phyloP scores from a whole-genome alignment of 805 yeast species.

The Kodamaea sagamina region DNA sequence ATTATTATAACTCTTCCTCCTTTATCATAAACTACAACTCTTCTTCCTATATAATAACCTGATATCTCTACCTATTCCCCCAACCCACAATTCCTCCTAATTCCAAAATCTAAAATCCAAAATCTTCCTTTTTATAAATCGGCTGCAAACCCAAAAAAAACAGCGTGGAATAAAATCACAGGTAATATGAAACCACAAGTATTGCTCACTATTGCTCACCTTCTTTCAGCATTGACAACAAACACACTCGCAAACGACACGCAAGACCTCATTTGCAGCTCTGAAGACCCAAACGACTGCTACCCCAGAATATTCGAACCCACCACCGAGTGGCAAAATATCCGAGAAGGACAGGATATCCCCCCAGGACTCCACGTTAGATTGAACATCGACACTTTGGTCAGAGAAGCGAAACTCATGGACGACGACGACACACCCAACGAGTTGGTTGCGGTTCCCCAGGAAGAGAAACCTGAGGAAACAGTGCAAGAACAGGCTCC shows the following conservation, averaged over 20 bases:
- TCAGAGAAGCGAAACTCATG: conserved; percentile 66
- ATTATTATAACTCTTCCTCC: too few relatives aligned
- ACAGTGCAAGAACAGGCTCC: conserved; percentile 8
- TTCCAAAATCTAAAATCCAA: neutral
- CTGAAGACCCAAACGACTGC: conserved; percentile 50
- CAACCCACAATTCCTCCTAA: neutral
- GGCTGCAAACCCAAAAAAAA: conserved; percentile 8
- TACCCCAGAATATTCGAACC: conserved; percentile 69
- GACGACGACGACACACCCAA: conserved; percentile 27
- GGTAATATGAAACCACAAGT: conserved; percentile 5
- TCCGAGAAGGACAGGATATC: conserved; percentile 70
- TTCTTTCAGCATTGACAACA: neutral
- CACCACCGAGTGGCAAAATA: conserved; percentile 63
- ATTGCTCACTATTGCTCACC: conserved; percentile 9
- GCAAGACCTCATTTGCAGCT: conserved; percentile 40
- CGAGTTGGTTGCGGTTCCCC: conserved; percentile 16
- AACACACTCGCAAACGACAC: conserved; percentile 8
- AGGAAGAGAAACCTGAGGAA: conserved; percentile 7
- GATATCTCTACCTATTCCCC: neutral
- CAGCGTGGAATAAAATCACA: conserved; percentile 3
- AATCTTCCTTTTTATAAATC: neutral
- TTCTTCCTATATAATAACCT: too few relatives aligned
- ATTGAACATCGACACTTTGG: conserved; percentile 70
- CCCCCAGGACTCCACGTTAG: conserved; percentile 82
- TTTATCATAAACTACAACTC: too few relatives aligned